A percentile compares a stretch with the other conserved stretches of the same genome.
Conservation (phyloP, 306 rosid genomes). For the Castanopsis chinensis region DNA sequence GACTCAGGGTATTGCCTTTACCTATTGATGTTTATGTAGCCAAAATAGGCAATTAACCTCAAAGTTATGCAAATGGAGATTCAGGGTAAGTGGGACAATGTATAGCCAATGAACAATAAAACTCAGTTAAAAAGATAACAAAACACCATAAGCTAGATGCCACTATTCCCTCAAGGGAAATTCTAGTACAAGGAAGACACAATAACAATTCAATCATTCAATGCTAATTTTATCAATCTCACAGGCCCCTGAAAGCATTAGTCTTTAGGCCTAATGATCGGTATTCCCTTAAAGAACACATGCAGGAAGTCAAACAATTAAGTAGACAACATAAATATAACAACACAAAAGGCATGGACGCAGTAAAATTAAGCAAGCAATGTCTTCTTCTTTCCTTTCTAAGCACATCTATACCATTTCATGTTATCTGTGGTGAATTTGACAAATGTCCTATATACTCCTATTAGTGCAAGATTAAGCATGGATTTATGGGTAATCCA, state of each 20-base stretch:
- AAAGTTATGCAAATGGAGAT: neutral
- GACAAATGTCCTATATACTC: no score
- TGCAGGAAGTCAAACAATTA: no score
- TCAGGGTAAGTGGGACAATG: neutral
- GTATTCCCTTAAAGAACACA: neutral
- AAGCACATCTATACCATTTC: no score
- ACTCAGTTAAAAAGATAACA: neutral
- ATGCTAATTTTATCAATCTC: neutral
- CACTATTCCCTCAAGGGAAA: neutral
- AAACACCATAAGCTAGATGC: neutral
- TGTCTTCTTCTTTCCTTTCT: no score
- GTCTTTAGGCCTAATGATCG: neutral
- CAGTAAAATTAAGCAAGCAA: no score
- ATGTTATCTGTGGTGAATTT: no score
- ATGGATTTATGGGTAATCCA: no score
- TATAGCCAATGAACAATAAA: neutral
- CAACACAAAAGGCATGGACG: no score
- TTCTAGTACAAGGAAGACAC: neutral
- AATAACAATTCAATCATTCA: no score
- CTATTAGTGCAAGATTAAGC: no score
- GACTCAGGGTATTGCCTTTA: neutral
- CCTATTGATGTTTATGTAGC: neutral
- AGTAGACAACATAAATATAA: no score
- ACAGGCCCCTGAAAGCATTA: no score
- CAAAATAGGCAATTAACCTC: neutral